Evolutionary conservation across 805 yeast genomes (phyloP).

Genomic region (Komagataella phaffii): DNA sequence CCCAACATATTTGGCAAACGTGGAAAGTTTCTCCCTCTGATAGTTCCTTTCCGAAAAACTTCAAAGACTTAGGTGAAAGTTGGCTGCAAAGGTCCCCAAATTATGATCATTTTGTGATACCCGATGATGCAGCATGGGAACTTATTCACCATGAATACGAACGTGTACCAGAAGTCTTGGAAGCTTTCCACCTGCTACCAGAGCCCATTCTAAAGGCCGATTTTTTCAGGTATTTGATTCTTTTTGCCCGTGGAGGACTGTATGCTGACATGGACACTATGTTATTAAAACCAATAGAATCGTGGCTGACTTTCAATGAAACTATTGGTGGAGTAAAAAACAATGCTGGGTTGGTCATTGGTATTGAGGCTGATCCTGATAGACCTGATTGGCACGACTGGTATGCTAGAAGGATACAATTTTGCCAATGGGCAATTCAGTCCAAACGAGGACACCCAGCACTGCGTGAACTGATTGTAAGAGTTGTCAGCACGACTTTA

Average conservation of each 20-base stretch:
- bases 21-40: constrained; percentile 68
- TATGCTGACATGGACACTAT: constrained; percentile 86
- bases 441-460: constrained; percentile 87
- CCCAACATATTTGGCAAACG: constrained; percentile 84
- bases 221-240: constrained; percentile 77
- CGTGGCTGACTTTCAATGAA: constrained; percentile 54
- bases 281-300: constrained; percentile 53
- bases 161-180: constrained; percentile 62
- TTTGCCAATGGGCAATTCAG: constrained; percentile 95
- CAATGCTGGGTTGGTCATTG: constrained; percentile 68
- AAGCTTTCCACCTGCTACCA: constrained; percentile 71
- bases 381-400: constrained; percentile 87
- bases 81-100: constrained; percentile 53
- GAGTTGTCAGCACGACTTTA: constrained; percentile 66
- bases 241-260: constrained; percentile 86
- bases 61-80: constrained; percentile 32
- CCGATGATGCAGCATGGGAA: constrained; percentile 46
- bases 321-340: constrained; percentile 5
- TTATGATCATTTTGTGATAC: constrained; percentile 57
- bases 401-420: constrained; percentile 88
- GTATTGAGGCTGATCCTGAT: constrained; percentile 96
- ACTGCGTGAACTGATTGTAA: constrained; percentile 64
- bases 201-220: constrained; percentile 79
- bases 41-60: constrained; percentile 39
- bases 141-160: constrained; percentile 42